Evolutionary conservation across 257 asterid genomes (phyloP).

Genomic region (Gardenia jasminoides): DNA sequence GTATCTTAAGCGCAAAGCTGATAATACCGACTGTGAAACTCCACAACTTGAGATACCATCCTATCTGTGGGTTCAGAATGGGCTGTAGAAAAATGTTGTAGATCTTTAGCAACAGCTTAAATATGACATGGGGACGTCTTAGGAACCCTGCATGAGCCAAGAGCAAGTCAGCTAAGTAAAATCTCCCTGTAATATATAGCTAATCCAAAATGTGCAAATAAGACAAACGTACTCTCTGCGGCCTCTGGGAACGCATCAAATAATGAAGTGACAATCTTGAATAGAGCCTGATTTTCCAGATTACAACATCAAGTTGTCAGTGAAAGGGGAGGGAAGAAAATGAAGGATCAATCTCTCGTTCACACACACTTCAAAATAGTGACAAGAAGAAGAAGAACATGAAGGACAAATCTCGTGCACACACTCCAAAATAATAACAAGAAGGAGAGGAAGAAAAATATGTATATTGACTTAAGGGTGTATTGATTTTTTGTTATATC

Average conservation of each 20-base stretch:
- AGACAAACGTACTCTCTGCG: constrained; percentile 51
- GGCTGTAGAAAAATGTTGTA: constrained; percentile 39
- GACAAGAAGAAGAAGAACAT: too few relatives aligned
- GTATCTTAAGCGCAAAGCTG: constrained; percentile 36
- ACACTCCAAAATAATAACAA: too few relatives aligned
- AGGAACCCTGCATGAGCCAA: constrained; percentile 60
- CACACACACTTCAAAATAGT: too few relatives aligned
- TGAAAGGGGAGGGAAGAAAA: constrained; percentile 9
- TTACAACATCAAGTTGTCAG: neutral
- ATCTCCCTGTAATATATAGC: constrained; percentile 1
- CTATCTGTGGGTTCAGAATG: constrained; percentile 45
- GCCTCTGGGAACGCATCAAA: constrained; percentile 75
- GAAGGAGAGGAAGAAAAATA: neutral
- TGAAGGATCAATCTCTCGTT: neutral
- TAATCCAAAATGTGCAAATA: neutral
- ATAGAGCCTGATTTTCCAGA: constrained; percentile 38
- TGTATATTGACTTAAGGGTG: neutral
- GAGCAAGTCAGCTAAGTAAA: constrained; percentile 16
- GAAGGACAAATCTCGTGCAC: too few relatives aligned
- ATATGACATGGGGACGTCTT: constrained; percentile 46
- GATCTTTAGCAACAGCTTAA: constrained; percentile 41
- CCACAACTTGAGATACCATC: constrained; percentile 54
- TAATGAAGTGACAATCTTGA: constrained; percentile 49
- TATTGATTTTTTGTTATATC: neutral
- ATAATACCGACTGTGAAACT: constrained; percentile 35